These are phyloP conservation scores for Malassezia brasiliensis DNA, from an alignment of 1,284 basidiomycete genomes.

Conservation along the genomic window DNA sequence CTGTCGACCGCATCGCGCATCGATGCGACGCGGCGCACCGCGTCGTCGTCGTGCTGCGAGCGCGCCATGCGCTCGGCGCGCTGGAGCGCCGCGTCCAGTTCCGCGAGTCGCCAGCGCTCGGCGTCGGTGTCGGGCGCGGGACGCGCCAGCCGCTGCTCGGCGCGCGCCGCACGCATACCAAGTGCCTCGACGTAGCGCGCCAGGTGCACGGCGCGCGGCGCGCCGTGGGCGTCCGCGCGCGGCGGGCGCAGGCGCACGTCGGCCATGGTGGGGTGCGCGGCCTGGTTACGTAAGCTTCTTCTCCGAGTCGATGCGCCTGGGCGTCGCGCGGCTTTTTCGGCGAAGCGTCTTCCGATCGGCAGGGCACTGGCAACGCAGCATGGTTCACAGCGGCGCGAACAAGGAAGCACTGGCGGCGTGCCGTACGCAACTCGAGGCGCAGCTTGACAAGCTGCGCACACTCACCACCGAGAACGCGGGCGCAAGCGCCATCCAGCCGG, in stretches of 20 bases:
- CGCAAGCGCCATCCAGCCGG: constrained; percentile 23
- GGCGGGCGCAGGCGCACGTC: neutral
- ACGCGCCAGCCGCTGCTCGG: neutral
- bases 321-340: constrained; percentile 3
- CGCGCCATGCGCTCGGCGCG: constrained; percentile 7
- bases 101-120: constrained; percentile 5
- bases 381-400: constrained; percentile 2
- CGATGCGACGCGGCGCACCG: neutral
- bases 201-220: neutral
- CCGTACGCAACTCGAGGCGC: constrained; percentile 21
- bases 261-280: neutral
- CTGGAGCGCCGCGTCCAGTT: constrained; percentile 1
- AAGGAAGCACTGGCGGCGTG: constrained; percentile 9
- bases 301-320: constrained; percentile 8
- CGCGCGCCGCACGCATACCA: neutral
- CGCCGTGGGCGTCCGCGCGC: neutral
- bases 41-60: neutral
- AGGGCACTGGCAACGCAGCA: neutral
- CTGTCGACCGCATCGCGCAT: neutral
- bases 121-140: neutral
- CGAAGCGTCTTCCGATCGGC: constrained; percentile 1
- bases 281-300: neutral
- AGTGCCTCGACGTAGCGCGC: constrained; percentile 3
- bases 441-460: constrained; percentile 33
- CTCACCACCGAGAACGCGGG: constrained; percentile 28